Evolutionary conservation across 257 asterid genomes (phyloP), one percentile per base, ranked within the genome.

Genomic region (Knoxia roxburghii): DNA sequence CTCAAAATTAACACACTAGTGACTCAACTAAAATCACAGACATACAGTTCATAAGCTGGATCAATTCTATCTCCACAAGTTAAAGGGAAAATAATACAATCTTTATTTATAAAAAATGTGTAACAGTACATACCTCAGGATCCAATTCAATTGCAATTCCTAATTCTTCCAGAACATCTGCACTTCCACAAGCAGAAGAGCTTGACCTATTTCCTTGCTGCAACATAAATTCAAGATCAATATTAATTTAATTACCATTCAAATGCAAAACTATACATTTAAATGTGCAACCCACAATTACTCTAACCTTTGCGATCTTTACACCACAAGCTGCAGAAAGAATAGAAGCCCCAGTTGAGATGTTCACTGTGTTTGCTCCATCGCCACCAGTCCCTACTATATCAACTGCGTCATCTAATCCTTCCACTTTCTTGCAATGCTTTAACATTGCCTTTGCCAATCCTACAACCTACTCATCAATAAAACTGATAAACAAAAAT

Each of bases 191-290:
- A 61, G 95, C 87, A 14, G 97, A 91, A 30, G 97, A 91, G 73
- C 95, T 91, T 15, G 96, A 91, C 56, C 97, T 81, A 40, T 75
- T 88, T 68, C 97, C 97, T 91, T 91, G 97, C 97, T 90, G 82
- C 9, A 71, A 68, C n/a, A 60, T n/a, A 37, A 26, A 54, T 46
- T 24, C 23, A 43, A 56, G 26, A 29, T 37, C 14, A 58, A 33
- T 24, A 30, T 41, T 27, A 56, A 20, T 37, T 27, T 51, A 32
- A 13, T 27, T 32, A 50, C 39, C 10, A 58, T 20, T 24, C 46
- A 26, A 46, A 35, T 12, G 15, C 0, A 40, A 4, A 33, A 26
- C 20, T 45, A 14, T 37, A 9, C 9, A 37, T 9, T 37, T 37
- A 37, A 37, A 37, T 4, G 41, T 4, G 41, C 9, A 37, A 37